Conservation (phyloP, 805 yeast genomes). For the Jamesozyma spencerorum region DNA sequence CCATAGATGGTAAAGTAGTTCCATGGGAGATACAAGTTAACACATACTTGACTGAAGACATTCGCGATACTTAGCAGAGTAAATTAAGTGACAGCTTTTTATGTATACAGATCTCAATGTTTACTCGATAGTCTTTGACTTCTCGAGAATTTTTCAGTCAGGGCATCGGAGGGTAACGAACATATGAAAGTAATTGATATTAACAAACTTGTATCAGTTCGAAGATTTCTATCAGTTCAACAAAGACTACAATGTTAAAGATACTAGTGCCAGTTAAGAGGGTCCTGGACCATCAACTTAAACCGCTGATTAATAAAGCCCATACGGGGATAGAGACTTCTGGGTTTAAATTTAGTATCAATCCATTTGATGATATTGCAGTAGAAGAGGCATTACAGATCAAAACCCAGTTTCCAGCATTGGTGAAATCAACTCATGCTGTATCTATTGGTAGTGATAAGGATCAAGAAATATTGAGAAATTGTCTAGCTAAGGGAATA, state of each 20-base stretch:
- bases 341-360: slow-evolving; percentile 86
- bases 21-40: slow-evolving; percentile 1
- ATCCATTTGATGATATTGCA: slow-evolving; percentile 97
- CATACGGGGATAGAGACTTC: slow-evolving; percentile 71
- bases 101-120: too few relatives aligned
- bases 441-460: slow-evolving; percentile 84
- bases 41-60: not conserved
- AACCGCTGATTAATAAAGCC: slow-evolving; percentile 84
- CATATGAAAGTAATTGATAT: too few relatives aligned
- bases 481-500: slow-evolving; percentile 91
- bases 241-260: slow-evolving; percentile 3
- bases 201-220: too few relatives aligned
- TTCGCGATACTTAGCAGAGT: too few relatives aligned
- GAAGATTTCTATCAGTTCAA: too few relatives aligned
- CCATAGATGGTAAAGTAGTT: not conserved
- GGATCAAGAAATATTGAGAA: slow-evolving; percentile 78
- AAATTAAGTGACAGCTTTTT: too few relatives aligned
- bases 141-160: too few relatives aligned
- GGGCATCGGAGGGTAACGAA: too few relatives aligned
- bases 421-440: slow-evolving; percentile 67
- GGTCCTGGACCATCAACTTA: slow-evolving; percentile 86
- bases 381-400: slow-evolving; percentile 87
- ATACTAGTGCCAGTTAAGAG: slow-evolving; percentile 92
- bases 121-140: too few relatives aligned
- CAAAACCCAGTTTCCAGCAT: slow-evolving; percentile 47